Evolutionary conservation across 78 protist genomes (phyloP).

Genomic region (Chrysochromulina tobinii): DNA sequence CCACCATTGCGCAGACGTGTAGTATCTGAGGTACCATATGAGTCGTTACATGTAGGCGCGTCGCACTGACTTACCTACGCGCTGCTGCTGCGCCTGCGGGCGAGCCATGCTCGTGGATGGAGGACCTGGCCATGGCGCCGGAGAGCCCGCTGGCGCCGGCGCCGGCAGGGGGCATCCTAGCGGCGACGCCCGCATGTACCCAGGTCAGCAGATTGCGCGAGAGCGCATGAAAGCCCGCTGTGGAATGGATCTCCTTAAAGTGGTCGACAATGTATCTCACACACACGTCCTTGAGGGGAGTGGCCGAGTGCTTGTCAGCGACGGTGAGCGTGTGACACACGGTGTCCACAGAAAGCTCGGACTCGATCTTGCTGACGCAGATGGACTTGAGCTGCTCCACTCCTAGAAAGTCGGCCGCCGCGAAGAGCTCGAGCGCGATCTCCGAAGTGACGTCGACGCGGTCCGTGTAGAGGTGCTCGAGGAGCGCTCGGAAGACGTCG

Average conservation of each 20-base stretch:
- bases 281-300: neutral
- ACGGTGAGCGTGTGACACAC: neutral
- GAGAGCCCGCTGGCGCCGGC: neutral
- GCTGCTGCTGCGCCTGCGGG: too few relatives aligned
- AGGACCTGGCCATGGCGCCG: too few relatives aligned
- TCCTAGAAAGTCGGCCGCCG: neutral
- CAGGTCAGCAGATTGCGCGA: neutral
- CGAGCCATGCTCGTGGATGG: too few relatives aligned
- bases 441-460: neutral
- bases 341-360: neutral
- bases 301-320: neutral
- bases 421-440: neutral
- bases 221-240: neutral
- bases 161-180: neutral
- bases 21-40: too few relatives aligned
- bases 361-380: neutral
- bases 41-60: too few relatives aligned
- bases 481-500: neutral
- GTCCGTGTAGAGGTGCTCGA: constrained; percentile 1
- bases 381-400: neutral
- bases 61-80: too few relatives aligned
- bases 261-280: neutral
- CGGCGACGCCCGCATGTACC: neutral
- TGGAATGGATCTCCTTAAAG: neutral
- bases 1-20: too few relatives aligned